Base-by-base conservation (phyloP, 208 protist species). In the Wallacemonas collosoma region DNA sequence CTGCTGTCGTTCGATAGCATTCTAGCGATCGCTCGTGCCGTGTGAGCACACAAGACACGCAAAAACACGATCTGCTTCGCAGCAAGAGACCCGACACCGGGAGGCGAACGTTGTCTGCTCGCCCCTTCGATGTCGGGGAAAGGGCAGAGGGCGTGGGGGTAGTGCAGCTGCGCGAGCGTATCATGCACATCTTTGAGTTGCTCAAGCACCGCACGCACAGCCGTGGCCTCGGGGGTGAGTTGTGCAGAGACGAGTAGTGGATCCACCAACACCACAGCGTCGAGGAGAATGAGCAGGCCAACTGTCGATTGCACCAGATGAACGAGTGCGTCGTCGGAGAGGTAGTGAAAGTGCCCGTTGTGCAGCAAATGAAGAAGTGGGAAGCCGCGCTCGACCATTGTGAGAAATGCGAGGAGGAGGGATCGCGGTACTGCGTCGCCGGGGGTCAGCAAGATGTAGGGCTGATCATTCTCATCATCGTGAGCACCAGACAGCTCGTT, bases 271-370 rank as follows among this genome's bases (percentile, higher is more conserved):
- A 12, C n/a, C 4, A 65, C 60, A 45, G 50, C 6, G 43, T 65
- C 60, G 9, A 65, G 60, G 5, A 65, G 41, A 8, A 65, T 14
- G 15, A 48, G 5, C 60, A 65, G 40, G 3, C 60, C 43, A 65
- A 65, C 5, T 12, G 60, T 50, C 14, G 60, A 65, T 14, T 14
- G 5, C 38, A 51, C 43, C 41, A 35, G 41, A n/a, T 17, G 12
- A 0, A 36, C 60, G 14, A 65, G 60, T 11, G 5, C 60, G 39
- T 48, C 41, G 12, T 48, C 60, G 12, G 60, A 50, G 15, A 65
- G 60, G 43, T 38, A 17, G 43, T 1, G 41, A 50, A 44, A 50
- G 41, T 35, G 60, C 4, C 43, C 60, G 17, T 65, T 38, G 15
- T 15, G 60, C 60, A 6, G 38, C 43, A 65, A 0, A 17, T 36